Base-by-base conservation (phyloP, 1,139 yeast species). In the Blastobotrys capitulatus region DNA sequence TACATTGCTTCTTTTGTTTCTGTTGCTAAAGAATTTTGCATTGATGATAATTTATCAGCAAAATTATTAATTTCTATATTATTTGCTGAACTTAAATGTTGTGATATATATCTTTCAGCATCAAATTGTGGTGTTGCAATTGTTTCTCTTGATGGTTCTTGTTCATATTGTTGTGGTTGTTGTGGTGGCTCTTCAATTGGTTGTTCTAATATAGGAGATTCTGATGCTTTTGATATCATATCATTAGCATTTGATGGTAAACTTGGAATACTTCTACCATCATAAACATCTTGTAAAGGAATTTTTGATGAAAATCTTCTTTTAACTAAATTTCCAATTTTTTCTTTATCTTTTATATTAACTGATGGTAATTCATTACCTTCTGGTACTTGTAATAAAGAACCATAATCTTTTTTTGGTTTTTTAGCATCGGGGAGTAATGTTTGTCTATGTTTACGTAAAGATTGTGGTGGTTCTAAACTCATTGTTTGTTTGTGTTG, bases 1-100 rank as follows among this genome's bases (percentile, higher is more conserved):
- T 83, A 78, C 52, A 88, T 78, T 52, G 80, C 79, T 27, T 70
- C 71, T 61, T 83, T 83, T 52, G 87, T 80, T 54, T 85, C 88
- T 40, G 73, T 71, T n/a, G 77, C 76, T 34, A 85, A 77, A 48
- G 76, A 67, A 12, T 73, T 71, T 44, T 80, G 77, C 58, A 85
- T 75, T 40, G 74, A 70, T 4, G 71, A 61, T 54, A 88, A 72
- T 47, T 75, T 75, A 36, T 81, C 78, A 49, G 82, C 82, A 64
- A 83, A 86, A 52, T 78, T 80, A 56, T 86, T 88, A 41, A 88
- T 82, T 54, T 83, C 88, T 0, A 80, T 72, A 1, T 92, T 90
- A 2, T 84, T 78, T 0, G 90, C 89, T 50, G 79, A 79, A 15
- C 79, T 71, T 52, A 85, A 65, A 51, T 80, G 78, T 8, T 72